Evolutionary conservation across 306 rosid species (phyloP).

Genomic region (Ceratonia siliqua): DNA sequence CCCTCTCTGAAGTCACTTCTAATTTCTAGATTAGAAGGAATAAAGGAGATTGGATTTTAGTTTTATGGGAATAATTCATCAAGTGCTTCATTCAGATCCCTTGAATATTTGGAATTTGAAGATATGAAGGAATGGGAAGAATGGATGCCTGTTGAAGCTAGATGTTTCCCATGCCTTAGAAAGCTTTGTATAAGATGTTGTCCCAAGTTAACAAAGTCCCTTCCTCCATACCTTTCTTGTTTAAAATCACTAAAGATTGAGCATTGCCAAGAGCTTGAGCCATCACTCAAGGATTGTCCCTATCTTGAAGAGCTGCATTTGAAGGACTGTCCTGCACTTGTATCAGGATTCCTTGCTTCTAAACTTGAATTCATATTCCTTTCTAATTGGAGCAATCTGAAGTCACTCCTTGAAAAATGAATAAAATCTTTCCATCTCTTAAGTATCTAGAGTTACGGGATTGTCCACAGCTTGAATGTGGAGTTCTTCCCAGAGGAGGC

Average conservation of each 20-base stretch:
- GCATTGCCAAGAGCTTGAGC: neutral
- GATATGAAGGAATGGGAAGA: neutral
- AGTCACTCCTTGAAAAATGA: accelerated
- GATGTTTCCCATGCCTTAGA: constrained; percentile 20
- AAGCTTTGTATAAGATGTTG: neutral
- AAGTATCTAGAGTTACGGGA: too few relatives aligned
- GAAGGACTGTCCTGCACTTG: constrained; percentile 5
- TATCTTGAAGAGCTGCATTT: neutral
- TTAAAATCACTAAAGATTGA: neutral
- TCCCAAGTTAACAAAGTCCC: neutral
- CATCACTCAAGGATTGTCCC: neutral
- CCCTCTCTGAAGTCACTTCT: neutral
- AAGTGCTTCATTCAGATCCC: neutral
- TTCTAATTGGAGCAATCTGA: too few relatives aligned
- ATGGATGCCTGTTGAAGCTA: neutral
- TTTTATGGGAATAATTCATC: neutral
- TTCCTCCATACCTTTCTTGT: constrained; percentile 16
- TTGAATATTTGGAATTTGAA: neutral
- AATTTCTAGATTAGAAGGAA: neutral
- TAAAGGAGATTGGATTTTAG: neutral
- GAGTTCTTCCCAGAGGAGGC: constrained; percentile 9
- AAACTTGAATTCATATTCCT: too few relatives aligned
- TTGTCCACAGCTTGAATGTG: constrained; percentile 35
- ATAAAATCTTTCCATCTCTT: too few relatives aligned
- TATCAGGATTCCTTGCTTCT: constrained; percentile 17